phyloP scores from a whole-genome alignment of 2,329 filamentous ascomycete species.

The Microsporum ferrugineum region DNA sequence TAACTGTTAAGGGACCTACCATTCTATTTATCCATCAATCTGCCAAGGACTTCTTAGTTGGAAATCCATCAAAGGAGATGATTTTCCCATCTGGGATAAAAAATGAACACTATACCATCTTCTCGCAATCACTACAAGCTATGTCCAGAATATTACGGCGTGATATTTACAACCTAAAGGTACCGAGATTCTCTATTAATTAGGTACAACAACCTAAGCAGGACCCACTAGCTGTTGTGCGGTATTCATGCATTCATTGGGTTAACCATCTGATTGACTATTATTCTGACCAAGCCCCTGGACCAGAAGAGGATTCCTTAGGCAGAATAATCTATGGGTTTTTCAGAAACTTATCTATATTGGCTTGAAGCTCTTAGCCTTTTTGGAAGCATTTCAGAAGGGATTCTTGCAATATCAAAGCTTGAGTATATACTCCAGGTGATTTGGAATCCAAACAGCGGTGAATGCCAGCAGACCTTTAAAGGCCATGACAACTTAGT shows the following conservation, averaged over 20 bases:
- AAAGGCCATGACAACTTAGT: neutral
- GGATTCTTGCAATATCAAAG: neutral
- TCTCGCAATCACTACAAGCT: neutral
- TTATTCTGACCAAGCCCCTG: neutral
- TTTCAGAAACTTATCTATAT: neutral
- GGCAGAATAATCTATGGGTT: neutral
- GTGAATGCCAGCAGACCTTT: neutral
- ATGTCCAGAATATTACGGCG: neutral
- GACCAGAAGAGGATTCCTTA: neutral
- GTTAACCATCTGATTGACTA: neutral
- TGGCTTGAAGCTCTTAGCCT: neutral
- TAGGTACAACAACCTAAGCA: neutral
- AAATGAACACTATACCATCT: neutral
- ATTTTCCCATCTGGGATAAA: neutral
- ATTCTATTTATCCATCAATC: constrained; percentile 23
- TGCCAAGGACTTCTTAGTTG: constrained; percentile 18
- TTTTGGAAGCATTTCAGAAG: neutral
- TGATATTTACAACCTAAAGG: neutral
- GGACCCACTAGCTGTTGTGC: neutral
- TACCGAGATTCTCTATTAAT: neutral
- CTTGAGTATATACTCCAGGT: neutral
- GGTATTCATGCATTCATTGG: neutral
- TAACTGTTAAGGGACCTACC: constrained; percentile 13
- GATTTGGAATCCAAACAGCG: neutral
- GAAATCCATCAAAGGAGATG: neutral